These are phyloP conservation scores for Plasmodium ovale DNA, from an alignment of 169 alveolate species.

Conservation along the genomic window DNA sequence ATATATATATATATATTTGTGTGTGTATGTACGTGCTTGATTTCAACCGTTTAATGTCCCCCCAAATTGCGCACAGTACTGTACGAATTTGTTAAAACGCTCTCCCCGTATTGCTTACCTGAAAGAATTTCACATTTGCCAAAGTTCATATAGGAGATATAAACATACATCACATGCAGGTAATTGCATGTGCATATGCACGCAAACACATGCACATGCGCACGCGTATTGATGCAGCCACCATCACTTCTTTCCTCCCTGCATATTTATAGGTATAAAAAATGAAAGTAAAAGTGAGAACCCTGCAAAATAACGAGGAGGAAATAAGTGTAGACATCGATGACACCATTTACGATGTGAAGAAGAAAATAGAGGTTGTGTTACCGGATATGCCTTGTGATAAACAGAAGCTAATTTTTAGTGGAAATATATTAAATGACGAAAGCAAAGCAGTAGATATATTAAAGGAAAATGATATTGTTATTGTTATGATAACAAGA, in stretches of 20 bases:
- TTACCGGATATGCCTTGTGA: conserved; percentile 83
- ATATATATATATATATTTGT: background rate
- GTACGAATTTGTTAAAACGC: too few relatives aligned
- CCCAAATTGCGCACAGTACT: too few relatives aligned
- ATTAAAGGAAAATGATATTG: conserved; percentile 85
- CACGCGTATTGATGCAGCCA: too few relatives aligned
- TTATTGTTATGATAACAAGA: conserved; percentile 85
- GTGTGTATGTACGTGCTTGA: too few relatives aligned
- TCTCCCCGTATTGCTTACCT: too few relatives aligned
- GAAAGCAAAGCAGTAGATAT: conserved; percentile 76
- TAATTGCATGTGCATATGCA: background rate
- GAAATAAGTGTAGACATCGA: conserved; percentile 84
- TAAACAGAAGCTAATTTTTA: conserved; percentile 84
- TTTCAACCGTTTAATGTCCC: too few relatives aligned
- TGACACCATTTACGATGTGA: conserved; percentile 80
- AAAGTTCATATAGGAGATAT: too few relatives aligned
- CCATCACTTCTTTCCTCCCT: background rate
- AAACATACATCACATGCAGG: too few relatives aligned
- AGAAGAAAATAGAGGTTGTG: conserved; percentile 80
- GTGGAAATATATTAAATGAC: conserved; percentile 86
- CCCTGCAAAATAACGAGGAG: conserved; percentile 85
- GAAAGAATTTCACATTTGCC: too few relatives aligned
- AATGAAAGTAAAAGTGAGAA: conserved; percentile 86
- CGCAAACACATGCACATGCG: background rate
- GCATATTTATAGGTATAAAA: background rate